phyloP scores from a whole-genome alignment of 179 eudicot species.

The Camellia oleifera region DNA sequence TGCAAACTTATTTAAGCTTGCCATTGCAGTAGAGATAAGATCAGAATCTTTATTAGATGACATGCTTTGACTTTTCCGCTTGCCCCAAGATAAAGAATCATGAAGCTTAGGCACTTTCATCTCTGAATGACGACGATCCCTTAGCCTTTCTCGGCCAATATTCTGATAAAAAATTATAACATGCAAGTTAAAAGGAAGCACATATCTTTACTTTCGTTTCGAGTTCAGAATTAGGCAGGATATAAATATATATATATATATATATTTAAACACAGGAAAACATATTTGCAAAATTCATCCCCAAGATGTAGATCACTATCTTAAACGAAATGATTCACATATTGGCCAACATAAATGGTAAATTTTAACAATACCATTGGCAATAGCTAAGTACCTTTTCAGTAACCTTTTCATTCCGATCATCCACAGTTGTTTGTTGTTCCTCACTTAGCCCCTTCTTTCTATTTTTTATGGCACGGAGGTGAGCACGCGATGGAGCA shows the following conservation, averaged over 20 bases:
- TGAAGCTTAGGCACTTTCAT: conserved; percentile 69
- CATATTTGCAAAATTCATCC: too few species aligned
- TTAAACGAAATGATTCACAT: neutral
- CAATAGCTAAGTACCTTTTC: conserved; percentile 41
- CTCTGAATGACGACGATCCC: neutral
- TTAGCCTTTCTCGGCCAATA: too few species aligned
- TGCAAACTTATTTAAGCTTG: conserved; percentile 66
- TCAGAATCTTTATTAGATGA: conserved; percentile 46
- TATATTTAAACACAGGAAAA: too few species aligned
- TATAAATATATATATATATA: too few species aligned
- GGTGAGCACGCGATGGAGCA: conserved; percentile 83
- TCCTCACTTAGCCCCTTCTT: conserved; percentile 48
- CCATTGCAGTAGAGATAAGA: conserved; percentile 61
- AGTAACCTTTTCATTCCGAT: conserved; percentile 31
- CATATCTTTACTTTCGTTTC: too few species aligned
- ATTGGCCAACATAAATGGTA: too few species aligned
- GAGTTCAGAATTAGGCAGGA: too few species aligned
- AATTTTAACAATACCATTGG: too few species aligned
- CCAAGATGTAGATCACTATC: too few species aligned
- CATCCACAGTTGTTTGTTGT: conserved; percentile 23
- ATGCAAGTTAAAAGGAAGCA: too few species aligned
- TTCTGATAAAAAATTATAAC: too few species aligned
- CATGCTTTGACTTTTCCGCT: conserved; percentile 41
- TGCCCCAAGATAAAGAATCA: conserved; percentile 83
- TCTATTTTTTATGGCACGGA: conserved; percentile 61